Base-by-base conservation (phyloP, 2,329 filamentous ascomycete genomes). In the Trichoderma aggressivum region DNA sequence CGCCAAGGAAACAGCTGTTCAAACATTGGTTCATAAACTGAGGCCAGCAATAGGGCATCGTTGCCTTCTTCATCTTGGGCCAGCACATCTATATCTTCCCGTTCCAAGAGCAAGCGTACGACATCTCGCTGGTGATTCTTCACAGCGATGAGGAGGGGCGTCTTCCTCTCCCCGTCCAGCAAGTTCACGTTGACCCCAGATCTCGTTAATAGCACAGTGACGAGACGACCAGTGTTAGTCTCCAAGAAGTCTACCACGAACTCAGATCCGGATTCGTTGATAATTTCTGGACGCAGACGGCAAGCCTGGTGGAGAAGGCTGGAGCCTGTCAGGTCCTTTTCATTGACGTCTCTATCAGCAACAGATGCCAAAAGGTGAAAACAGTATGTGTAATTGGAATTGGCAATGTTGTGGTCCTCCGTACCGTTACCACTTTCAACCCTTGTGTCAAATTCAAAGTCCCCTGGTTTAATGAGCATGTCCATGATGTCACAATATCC, bases 131-230 rank as follows among this genome's bases (percentile, higher is more conserved):
- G 47, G 21, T 24, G 47, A 50, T 50, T 50, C 10, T 24, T 21
- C 47, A 50, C 47, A 7, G 47, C 47, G 21, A 50, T 10, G 3
- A 14, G 47, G 10, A 50, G 47, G 1, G 47, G 47, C 1, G 47
- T 50, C 0, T 7, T 7, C 2, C n/a, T 8, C 2, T 14, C 5
- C 21, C 0, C 0, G 3, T 50, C 47, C 10, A 7, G 2, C 2
- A 14, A 21, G 21, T 50, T 50, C 47, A 50, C 47, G 5, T 50
- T 8, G 3, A 50, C 5, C 1, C 1, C 5, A 7, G n/a, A n/a
- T 7, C n/a, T 21, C n/a, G 7, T 50, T 0, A 50, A 50, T 8
- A 50, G n/a, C 21, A 14, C 47, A 50, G 47, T 0, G 10, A 50
- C 47, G 4, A 50, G 5, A 24, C 0, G 47, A 3, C 2, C 5